Evolutionary conservation across 805 yeast species (phyloP), one percentile per base, ranked within the genome.

Genomic region (Ogataea polymorpha): DNA sequence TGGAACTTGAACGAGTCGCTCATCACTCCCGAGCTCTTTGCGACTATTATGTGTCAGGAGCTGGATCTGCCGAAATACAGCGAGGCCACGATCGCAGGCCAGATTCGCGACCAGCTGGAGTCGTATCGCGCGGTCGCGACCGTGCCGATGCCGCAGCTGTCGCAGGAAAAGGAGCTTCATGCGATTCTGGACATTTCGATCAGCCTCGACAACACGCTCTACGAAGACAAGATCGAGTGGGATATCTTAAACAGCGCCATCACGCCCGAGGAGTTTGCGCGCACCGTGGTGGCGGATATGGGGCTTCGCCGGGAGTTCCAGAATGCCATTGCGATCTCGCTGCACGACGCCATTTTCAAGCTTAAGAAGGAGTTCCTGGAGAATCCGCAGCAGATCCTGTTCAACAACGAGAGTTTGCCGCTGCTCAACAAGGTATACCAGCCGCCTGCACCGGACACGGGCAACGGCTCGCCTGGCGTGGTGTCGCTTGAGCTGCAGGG

Each of bases 211-310:
- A 86, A 86, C 58, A 82, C 81, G 52, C 72, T 90, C 30, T 89
- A 81, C 55, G 96, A 89, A 52, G 99, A 93, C 63, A 84, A 85
- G 59, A 83, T 93, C 49, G 98, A 93, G 63, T 91, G 98, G 98
- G 95, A 93, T 56, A 68, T 93, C 31, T 56, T 66, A 6, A 72
- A 66, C 47, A 71, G 67, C 25, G 40, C 57, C 26, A 57, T 85
- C 16, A 76, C 88, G 1, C 97, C 99, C 0, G 96, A 89, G 59
- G 66, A 66, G 39, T 93, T 93, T 68, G 96, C 98, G 0, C 75
- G 72, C 44, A 74, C 75, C 6, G 88, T 91, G 3, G 96, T 87
- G 4, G 72, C 78, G 28, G 99, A 93, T 55, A 61, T 93, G 62
- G 96, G 96, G 0, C 65, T 93, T 23, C 68, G 82, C 2, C 74